A percentile compares a stretch with the other conserved stretches of the same genome.
phyloP scores from a whole-genome alignment of 148 eudicot genomes.

The Pharnaceum exiguum region DNA sequence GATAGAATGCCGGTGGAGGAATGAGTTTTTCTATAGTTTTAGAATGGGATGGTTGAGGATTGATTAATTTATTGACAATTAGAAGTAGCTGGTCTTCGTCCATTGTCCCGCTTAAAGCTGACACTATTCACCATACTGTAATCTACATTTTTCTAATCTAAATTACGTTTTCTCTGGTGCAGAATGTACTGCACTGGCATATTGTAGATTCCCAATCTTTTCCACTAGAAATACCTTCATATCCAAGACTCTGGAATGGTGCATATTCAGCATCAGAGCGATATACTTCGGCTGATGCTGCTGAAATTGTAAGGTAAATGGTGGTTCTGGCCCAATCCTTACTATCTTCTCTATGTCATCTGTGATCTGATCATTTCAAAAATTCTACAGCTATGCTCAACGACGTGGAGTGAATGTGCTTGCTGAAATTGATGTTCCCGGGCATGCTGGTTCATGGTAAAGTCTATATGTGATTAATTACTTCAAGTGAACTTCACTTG shows the following conservation, averaged over 20 bases:
- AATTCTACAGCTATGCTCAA: constrained; percentile 68
- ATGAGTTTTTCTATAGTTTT: too few relatives aligned
- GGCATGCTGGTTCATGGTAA: constrained; percentile 94
- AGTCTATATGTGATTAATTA: constrained; percentile 3
- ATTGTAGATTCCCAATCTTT: constrained; percentile 87
- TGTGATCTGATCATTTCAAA: constrained; percentile 5
- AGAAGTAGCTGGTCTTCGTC: too few relatives aligned
- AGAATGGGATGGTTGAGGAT: too few relatives aligned
- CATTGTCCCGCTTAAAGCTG: too few relatives aligned
- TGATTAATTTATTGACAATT: too few relatives aligned
- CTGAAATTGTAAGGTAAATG: constrained; percentile 77
- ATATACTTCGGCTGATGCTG: constrained; percentile 77
- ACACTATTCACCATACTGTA: too few relatives aligned
- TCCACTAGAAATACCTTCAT: constrained; percentile 90
- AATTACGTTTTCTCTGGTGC: constrained; percentile 13
- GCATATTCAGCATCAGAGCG: constrained; percentile 75
- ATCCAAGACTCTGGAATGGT: constrained; percentile 80
- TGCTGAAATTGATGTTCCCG: constrained; percentile 94
- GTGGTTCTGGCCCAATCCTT: constrained; percentile 14
- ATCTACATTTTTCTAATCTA: too few relatives aligned
- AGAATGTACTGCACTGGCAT: constrained; percentile 99
- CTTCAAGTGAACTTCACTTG: too few relatives aligned
- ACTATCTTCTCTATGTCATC: neutral
- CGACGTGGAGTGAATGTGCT: constrained; percentile 76
- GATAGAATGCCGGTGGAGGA: too few relatives aligned